A percentile compares a stretch with the other conserved stretches of the same genome.
Conservation (phyloP, 345 rosid genomes). For the Acer yangbiense region DNA sequence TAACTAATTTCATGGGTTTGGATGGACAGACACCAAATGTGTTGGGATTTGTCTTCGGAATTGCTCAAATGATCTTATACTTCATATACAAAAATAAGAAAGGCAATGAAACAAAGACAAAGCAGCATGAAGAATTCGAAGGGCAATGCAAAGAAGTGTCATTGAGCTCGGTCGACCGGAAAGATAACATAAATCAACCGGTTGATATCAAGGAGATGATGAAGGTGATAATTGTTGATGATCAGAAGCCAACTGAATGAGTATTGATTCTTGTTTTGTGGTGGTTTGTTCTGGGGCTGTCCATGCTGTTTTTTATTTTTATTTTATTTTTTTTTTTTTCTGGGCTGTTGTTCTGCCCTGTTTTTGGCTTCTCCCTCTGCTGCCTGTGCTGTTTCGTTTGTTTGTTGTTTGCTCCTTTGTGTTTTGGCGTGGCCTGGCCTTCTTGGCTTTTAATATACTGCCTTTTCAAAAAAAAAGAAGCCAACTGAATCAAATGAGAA, state of each 20-base stretch:
- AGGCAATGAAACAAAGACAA: conserved; percentile 12
- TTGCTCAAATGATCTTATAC: conserved; percentile 76
- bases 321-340: no score
- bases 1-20: background rate
- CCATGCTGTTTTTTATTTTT: no score
- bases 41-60: conserved; percentile 56
- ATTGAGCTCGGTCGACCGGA: background rate
- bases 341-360: no score
- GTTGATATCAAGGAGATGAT: background rate
- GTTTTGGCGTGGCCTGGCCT: no score
- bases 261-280: no score
- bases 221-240: background rate
- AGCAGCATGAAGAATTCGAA: conserved; percentile 5
- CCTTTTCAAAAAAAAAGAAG: no score
- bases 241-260: background rate
- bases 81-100: conserved; percentile 48
- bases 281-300: no score
- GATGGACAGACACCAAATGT: conserved; percentile 53
- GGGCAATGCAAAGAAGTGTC: background rate
- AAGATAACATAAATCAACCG: background rate
- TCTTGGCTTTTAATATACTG: no score
- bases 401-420: no score
- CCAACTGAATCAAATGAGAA: background rate
- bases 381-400: no score
- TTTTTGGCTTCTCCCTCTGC: no score